Evolutionary conservation across 306 rosid species (phyloP).

Genomic region (Vachellia collinsii): DNA sequence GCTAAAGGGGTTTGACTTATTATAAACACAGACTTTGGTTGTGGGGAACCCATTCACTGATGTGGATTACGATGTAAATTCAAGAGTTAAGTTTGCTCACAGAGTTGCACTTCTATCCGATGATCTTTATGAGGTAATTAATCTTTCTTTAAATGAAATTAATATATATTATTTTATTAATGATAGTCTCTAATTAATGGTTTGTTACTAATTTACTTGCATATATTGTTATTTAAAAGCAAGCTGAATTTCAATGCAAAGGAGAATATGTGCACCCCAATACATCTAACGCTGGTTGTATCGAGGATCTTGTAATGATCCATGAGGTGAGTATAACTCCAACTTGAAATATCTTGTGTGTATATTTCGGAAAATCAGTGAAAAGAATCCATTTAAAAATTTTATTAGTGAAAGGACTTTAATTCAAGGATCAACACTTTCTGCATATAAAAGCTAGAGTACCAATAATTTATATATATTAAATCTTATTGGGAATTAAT

Average conservation of each 20-base stretch:
- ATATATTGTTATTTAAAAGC: neutral
- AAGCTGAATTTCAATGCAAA: constrained; percentile 5
- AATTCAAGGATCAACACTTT: too few species aligned
- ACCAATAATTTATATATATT: too few species aligned
- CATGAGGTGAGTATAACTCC: constrained; percentile 9
- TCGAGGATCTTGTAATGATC: constrained; percentile 3
- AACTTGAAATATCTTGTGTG: neutral
- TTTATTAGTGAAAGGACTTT: too few species aligned
- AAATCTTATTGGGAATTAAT: too few species aligned
- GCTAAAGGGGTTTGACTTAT: neutral
- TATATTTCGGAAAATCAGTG: too few species aligned
- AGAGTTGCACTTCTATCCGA: constrained; percentile 38
- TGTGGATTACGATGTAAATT: neutral
- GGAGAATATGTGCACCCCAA: constrained; percentile 23
- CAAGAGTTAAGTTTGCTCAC: constrained; percentile 33
- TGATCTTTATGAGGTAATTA: constrained; percentile 36
- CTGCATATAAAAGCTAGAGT: too few species aligned
- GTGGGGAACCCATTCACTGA: constrained; percentile 42
- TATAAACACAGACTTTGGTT: constrained; percentile 26
- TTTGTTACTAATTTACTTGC: neutral
- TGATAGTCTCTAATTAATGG: neutral
- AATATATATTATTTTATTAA: neutral
- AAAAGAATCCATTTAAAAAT: too few species aligned
- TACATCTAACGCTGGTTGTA: constrained; percentile 2
- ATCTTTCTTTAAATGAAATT: neutral